Evolutionary conservation across 306 rosid genomes (phyloP), one percentile per base, ranked within the genome.

Genomic region (Lablab purpureus): DNA sequence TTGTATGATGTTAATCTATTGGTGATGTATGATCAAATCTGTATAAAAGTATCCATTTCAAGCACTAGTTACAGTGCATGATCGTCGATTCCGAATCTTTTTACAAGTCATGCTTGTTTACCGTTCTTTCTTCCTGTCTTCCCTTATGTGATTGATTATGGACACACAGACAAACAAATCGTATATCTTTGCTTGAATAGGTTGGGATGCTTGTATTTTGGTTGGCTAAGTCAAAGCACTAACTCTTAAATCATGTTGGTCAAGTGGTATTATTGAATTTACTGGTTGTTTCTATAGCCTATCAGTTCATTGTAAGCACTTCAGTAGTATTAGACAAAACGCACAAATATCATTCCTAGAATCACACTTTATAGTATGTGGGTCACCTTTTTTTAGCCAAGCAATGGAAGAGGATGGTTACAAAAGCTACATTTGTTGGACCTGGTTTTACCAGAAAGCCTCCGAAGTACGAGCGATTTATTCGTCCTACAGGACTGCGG

Each of bases 361-460:
- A 71, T 60, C 11, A 22, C 51, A n/a, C 46, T 27, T 76, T 72
- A 84, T 73, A 27, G 32, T 28, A 14, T 51, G 23, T 21, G 52
- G 68, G 71, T 76, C 4, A 50, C 28, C 34, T 37, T 77, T 75
- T 80, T 86, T 19, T 83, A 94, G 98, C 95, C 40, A 94, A 94
- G 83, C 97, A 94, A 75, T 94, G 97, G 97, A 94, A 94, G 89
- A 88, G 98, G 85, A 94, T 94, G 98, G 85, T 92, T 73, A 92
- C 97, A 21, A 94, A 94, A 85, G 97, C 99, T 58, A 94, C 95
- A 55, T 94, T 94, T 82, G 99, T 94, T 21, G 97, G 99, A 47
- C 87, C 97, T 67, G 86, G 91, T 74, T 94, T 94, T 81, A 92
- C 99, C 4, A 87, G 99, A 87, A 94, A 94, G 72, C 97, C 99